Base-by-base conservation (phyloP, 2,329 filamentous ascomycete species). In the Knufia petricola region DNA sequence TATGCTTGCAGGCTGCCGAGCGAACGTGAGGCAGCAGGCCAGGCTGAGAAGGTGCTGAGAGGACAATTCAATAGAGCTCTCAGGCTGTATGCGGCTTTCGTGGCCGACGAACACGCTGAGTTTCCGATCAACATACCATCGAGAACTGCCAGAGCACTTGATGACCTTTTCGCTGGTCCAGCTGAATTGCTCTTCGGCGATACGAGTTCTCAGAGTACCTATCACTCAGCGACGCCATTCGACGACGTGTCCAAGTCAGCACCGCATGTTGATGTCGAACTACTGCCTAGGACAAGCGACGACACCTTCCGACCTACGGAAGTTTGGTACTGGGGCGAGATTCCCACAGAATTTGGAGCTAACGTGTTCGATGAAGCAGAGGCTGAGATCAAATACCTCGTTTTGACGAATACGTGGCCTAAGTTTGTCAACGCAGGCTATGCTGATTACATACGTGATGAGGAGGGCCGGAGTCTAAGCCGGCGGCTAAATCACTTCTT, bases 321-420 rank as follows among this genome's bases (percentile, higher is more conserved):
- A 6, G 34, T 39, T 10, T 47, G 44, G 44, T 47, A 47, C 44
- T 39, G 19, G 34, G 44, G 44, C 3, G 32, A 37, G 32, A 39
- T 39, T 4, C 44, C 44, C 13, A 13, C 31, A 12, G 34, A 21
- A 13, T 81, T 81, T 46, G 62, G 69, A 49, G 60, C 63, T 10
- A 53, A 59, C 0, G 67, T 81, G 0, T 82, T 82, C 56, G 76
- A 81, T 54, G 66, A 64, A 2, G 75, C 77, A 0, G 70, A 77
- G 55, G 63, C 60, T 3, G 71, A 70, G 50, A 73, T 82, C 63
- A 80, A 78, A 62, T 77, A 81, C 49, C 66, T 82, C 2, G 77
- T 82, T 1, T 62, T 81, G 46, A 79, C 76, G 7, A 81, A 81
- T 59, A 82, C 79, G 0, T 82, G 78, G 78, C 72, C 75, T 24